Evolutionary conservation across 768 basidiomycete genomes (phyloP), one percentile per base, ranked within the genome.

Genomic region (Hygrocybe punicea): DNA sequence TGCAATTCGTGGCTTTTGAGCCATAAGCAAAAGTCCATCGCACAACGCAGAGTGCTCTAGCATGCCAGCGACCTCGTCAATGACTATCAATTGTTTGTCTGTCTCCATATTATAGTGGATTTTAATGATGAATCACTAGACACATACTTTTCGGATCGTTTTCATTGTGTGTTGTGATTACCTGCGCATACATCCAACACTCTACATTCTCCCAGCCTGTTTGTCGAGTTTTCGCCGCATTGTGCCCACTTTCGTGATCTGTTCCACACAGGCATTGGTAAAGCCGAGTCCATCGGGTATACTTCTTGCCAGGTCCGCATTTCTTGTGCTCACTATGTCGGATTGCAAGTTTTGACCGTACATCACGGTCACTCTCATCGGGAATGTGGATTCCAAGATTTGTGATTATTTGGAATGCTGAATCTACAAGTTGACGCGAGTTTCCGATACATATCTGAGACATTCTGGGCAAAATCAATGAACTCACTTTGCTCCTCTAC

Each of bases 21-120:
- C 55, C 63, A 66, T 66, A 24, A 56, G 49, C 14, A 57, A 29
- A 16, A 54, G 57, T 6, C 35, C 37, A 4, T 24, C 39, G 35
- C 67, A 66, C 5, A 25, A 42, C 6, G 60, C 60, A 13, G 60
- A 61, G 51, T 68, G 67, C n/a, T 64, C 58, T 37, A 63, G 54
- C 33, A 59, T 58, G 3, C 65, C 67, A 2, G 58, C 56, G 19
- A 68, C 61, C 50, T 62, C 40, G 19, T 42, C 40, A 42, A 42
- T 42, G 40, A 21, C 19, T 16, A 42, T 16, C 14, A 40, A 40
- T 51, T 50, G 8, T 50, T 51, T 14, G 49, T 57, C 16, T 51
- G 56, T 4, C 37, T 42, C 40, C 14, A 21, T 21, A 16, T 42
- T 16, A 42, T 16, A 21, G 19, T 42, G 14, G 40, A 42, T 42